phyloP scores from a whole-genome alignment of 345 rosid genomes.

The Salix dunnii region DNA sequence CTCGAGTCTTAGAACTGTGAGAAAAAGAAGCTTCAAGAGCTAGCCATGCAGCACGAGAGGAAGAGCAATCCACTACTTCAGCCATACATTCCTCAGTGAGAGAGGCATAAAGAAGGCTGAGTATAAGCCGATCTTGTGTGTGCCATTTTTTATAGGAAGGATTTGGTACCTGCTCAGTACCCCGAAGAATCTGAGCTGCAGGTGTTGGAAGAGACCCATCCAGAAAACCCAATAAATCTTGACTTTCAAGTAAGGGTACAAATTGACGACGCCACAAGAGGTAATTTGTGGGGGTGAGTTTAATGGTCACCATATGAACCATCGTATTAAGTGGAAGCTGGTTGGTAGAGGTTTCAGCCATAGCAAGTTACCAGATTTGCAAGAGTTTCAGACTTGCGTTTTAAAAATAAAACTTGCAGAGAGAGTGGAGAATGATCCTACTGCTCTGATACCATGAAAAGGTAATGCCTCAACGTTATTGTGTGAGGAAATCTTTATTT shows the following conservation, averaged over 20 bases:
- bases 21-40: no score
- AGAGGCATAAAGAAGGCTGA: neutral
- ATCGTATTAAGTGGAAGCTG: neutral
- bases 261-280: neutral
- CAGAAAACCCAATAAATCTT: neutral
- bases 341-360: no score
- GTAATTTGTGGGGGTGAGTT: neutral
- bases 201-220: neutral
- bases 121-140: neutral
- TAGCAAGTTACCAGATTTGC: no score
- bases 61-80: no score
- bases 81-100: slow-evolving; percentile 2
- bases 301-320: neutral
- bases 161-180: neutral
- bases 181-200: neutral
- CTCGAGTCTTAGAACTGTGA: no score
- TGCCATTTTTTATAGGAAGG: neutral
- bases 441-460: no score
- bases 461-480: no score
- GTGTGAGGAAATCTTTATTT: no score
- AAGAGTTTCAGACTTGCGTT: no score
- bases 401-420: no score
- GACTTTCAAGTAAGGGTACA: neutral
- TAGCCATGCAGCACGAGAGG: neutral
- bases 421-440: no score